These are phyloP conservation scores for Didymella keratinophila DNA, from an alignment of 2,329 filamentous ascomycete species.

Conservation along the genomic window DNA sequence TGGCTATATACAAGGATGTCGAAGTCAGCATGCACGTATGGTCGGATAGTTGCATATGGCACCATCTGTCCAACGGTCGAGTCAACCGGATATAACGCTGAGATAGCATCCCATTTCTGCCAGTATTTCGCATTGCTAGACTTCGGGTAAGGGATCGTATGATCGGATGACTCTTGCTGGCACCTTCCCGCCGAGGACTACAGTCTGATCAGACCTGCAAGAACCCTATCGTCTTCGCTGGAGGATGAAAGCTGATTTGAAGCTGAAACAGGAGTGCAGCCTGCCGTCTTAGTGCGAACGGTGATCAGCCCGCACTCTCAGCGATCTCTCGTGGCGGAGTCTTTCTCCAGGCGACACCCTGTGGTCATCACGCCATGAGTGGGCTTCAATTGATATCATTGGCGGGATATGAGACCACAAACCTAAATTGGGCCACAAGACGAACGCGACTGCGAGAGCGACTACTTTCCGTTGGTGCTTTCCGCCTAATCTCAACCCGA, in stretches of 20 bases:
- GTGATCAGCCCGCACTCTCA: background rate
- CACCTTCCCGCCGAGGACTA: background rate
- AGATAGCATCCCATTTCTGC: background rate
- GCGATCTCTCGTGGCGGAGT: background rate
- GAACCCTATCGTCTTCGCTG: background rate
- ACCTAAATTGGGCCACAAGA: background rate
- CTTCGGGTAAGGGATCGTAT: background rate
- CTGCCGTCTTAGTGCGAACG: background rate
- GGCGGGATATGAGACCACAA: background rate
- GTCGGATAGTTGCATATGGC: background rate
- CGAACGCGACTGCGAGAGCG: slow-evolving; percentile 2
- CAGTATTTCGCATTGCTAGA: background rate
- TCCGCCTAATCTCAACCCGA: background rate
- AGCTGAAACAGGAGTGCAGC: background rate
- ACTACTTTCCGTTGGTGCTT: background rate
- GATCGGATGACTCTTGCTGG: background rate
- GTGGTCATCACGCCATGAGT: slow-evolving; percentile 11
- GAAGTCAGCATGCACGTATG: background rate
- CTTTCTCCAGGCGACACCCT: background rate
- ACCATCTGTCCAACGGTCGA: background rate
- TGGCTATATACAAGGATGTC: background rate
- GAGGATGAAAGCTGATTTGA: background rate
- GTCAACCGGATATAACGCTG: background rate
- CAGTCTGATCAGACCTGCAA: slow-evolving; percentile 2
- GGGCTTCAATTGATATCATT: background rate